phyloP scores from a whole-genome alignment of 352 stramenopile species.

The Globisporangium heterothallicum region DNA sequence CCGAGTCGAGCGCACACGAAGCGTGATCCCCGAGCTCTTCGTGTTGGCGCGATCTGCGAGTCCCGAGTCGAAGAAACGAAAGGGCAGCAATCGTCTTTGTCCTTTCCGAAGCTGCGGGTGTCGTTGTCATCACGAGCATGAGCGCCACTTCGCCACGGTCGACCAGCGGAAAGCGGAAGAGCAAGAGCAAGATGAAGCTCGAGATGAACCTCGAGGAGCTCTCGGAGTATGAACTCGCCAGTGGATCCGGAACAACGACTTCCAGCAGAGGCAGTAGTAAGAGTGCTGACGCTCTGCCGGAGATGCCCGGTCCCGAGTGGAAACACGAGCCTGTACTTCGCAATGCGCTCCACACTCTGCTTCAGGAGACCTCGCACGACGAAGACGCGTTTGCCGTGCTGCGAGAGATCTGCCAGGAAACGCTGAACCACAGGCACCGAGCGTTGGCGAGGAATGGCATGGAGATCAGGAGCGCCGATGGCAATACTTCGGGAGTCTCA shows the following conservation, averaged over 20 bases:
- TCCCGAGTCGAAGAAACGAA: constrained; percentile 1
- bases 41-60: too few relatives aligned
- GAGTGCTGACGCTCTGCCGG: constrained; percentile 1
- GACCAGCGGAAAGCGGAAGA: constrained; percentile 12
- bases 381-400: constrained; percentile 40
- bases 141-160: constrained; percentile 4
- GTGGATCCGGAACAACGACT: background rate
- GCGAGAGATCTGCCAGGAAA: constrained; percentile 65
- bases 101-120: background rate
- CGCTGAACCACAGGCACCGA: constrained; percentile 18
- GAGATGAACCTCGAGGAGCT: constrained; percentile 16
- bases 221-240: background rate
- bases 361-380: constrained; percentile 46
- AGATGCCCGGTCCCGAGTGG: constrained; percentile 7
- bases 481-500: background rate
- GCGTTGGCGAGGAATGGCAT: background rate
- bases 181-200: constrained; percentile 18
- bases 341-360: constrained; percentile 35
- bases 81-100: background rate
- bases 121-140: background rate
- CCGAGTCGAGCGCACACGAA: background rate
- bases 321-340: constrained; percentile 33
- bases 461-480: background rate
- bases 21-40: too few relatives aligned
- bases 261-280: background rate